Conservation (phyloP, 495 filamentous ascomycete genomes). For the Penicillium goetzii region DNA sequence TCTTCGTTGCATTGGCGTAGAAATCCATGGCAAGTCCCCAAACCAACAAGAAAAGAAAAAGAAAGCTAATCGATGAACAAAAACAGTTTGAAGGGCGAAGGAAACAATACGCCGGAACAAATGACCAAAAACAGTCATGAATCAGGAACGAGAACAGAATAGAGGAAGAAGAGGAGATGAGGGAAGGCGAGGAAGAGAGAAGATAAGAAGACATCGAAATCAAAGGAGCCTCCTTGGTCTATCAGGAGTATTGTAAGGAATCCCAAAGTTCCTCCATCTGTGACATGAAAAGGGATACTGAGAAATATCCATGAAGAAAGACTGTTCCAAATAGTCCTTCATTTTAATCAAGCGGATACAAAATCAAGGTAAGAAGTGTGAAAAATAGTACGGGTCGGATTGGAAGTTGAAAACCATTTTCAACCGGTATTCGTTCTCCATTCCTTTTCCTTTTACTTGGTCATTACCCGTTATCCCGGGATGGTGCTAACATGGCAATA, state of each 20-base stretch:
- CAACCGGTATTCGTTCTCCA: neutral
- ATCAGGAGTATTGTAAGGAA: conserved; percentile 31
- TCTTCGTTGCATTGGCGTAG: conserved; percentile 54
- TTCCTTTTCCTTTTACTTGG: neutral
- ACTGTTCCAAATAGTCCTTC: neutral
- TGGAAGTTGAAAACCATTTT: neutral
- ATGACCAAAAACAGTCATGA: conserved; percentile 1
- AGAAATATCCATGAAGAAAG: conserved; percentile 1
- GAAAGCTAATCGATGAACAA: conserved; percentile 26
- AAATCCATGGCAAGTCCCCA: conserved; percentile 43
- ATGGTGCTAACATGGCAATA: neutral
- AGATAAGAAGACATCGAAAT: neutral
- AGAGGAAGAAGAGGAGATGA: neutral
- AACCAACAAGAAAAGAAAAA: conserved; percentile 21
- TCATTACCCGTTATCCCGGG: neutral
- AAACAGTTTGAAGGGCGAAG: conserved; percentile 18
- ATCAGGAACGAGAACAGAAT: neutral
- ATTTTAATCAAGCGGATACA: neutral
- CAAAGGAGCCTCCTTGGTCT: conserved; percentile 38
- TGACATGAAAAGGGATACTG: conserved; percentile 15
- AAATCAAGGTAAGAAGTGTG: neutral
- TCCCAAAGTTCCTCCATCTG: conserved; percentile 17
- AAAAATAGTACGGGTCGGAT: neutral
- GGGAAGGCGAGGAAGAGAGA: neutral
- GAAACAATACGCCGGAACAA: conserved; percentile 32